These are phyloP conservation scores for Dipteronia dyeriana DNA, from an alignment of 345 rosid species.

Conservation along the genomic window DNA sequence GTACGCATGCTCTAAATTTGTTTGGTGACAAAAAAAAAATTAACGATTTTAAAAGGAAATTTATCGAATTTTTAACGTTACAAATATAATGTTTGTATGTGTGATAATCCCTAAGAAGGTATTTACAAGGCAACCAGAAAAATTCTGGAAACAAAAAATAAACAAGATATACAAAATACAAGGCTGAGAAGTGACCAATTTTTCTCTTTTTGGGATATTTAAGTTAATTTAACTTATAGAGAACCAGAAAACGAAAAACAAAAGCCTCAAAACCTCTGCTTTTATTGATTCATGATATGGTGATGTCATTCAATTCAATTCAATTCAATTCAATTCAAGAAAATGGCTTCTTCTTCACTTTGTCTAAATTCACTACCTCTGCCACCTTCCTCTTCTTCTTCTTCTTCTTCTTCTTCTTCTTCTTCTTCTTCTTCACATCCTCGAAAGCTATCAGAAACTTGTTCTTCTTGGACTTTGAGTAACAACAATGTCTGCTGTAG, in stretches of 20 bases:
- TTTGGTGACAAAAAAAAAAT: too few species aligned
- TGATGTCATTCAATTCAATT: background rate
- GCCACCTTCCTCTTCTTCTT: slow-evolving; percentile 52
- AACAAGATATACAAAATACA: background rate
- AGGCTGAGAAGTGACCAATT: slow-evolving; percentile 17
- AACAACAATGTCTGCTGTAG: slow-evolving; percentile 15
- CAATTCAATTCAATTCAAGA: background rate
- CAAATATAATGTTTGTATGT: too few species aligned
- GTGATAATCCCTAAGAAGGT: background rate
- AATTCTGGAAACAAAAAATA: background rate
- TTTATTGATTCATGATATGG: slow-evolving; percentile 20
- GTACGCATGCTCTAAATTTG: too few species aligned
- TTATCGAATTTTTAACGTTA: too few species aligned
- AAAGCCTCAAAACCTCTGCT: background rate
- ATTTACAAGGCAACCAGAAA: slow-evolving; percentile 17
- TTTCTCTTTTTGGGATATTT: background rate
- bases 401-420: slow-evolving; percentile 40
- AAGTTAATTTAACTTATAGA: background rate
- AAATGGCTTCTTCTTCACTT: slow-evolving; percentile 79
- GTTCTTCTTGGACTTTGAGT: slow-evolving; percentile 26
- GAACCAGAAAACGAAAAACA: background rate
- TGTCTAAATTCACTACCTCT: slow-evolving; percentile 58
- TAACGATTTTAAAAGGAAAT: too few species aligned
- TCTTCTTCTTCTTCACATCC: slow-evolving; percentile 45
- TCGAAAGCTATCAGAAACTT: slow-evolving; percentile 43